Percentiles rank a stretch among this genome's conserved stretches.
Conservation (phyloP, 768 basidiomycete genomes). For the Mycena filopes region DNA sequence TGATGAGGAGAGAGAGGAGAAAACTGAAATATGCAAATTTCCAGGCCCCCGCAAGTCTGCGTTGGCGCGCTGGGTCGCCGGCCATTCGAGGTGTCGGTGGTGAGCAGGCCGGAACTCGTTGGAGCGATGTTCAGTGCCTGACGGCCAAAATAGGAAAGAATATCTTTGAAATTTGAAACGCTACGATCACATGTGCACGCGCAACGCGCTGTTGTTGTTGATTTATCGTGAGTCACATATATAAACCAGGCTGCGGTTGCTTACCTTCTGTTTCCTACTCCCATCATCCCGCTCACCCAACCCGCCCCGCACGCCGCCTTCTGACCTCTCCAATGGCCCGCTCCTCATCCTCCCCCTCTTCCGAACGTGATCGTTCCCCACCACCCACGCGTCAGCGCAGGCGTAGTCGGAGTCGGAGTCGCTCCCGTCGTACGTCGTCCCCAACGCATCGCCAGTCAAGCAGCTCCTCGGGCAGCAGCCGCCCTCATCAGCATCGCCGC, state of each 20-base stretch:
- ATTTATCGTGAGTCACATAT: conserved; percentile 2
- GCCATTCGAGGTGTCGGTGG: not conserved
- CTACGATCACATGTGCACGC: conserved; percentile 12
- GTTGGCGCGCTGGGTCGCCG: not conserved
- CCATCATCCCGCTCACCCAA: conserved; percentile 4
- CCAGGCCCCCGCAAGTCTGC: too few species aligned
- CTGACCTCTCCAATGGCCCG: not conserved
- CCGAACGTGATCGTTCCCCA: not conserved
- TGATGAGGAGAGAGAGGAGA: too few species aligned
- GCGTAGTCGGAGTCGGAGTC: too few species aligned
- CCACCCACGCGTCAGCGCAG: not conserved
- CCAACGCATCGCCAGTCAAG: not conserved
- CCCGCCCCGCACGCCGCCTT: too few species aligned
- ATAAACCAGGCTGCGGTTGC: not conserved
- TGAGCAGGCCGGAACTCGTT: not conserved
- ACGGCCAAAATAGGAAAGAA: not conserved
- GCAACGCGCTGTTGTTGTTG: conserved; percentile 11
- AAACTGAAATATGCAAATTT: too few species aligned
- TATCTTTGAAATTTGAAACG: conserved; percentile 12
- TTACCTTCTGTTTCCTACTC: conserved; percentile 4
- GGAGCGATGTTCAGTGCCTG: not conserved
- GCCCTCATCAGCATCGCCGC: not conserved
- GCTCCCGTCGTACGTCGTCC: not conserved
- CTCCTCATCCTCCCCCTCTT: not conserved
- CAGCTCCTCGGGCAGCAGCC: not conserved